phyloP scores from a whole-genome alignment of 1,284 basidiomycete species.

The Uromyces viciae-fabae region DNA sequence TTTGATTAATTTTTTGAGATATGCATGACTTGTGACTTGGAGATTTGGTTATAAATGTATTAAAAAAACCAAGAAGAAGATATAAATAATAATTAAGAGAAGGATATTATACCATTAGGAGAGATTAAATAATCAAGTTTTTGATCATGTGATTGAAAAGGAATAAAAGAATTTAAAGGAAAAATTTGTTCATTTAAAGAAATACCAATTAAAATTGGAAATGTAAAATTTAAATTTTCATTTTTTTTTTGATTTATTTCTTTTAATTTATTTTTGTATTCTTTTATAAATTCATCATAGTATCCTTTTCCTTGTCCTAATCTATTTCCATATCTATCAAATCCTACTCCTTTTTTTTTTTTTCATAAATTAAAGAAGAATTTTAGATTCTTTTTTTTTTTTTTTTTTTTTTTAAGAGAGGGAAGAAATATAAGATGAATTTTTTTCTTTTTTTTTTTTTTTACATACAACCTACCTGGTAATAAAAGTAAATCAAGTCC shows the following conservation, averaged over 20 bases:
- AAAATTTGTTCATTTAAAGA: constrained; percentile 24
- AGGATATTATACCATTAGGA: constrained; percentile 9
- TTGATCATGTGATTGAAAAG: constrained; percentile 18
- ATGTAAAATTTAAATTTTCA: background rate
- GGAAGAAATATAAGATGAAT: background rate
- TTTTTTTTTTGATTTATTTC: background rate
- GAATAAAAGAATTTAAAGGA: background rate
- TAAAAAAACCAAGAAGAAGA: too few species aligned
- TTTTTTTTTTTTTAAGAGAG: too few species aligned
- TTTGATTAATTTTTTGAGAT: too few species aligned
- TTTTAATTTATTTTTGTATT: background rate
- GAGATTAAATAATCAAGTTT: constrained; percentile 23
- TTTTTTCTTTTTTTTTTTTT: too few species aligned
- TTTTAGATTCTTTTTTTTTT: too few species aligned
- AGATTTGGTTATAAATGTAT: too few species aligned
- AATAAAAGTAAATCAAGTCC: constrained; percentile 32
- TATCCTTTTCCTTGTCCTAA: constrained; percentile 39
- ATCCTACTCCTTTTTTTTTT: constrained; percentile 15
- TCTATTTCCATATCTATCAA: constrained; percentile 29
- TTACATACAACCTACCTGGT: constrained; percentile 36
- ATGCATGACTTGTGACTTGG: too few species aligned
- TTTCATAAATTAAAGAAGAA: background rate
- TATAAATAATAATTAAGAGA: too few species aligned
- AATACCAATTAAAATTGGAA: constrained; percentile 15
- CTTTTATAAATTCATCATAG: constrained; percentile 31